Conservation (phyloP, 768 basidiomycete species). For the Crassisporium funariophilum region DNA sequence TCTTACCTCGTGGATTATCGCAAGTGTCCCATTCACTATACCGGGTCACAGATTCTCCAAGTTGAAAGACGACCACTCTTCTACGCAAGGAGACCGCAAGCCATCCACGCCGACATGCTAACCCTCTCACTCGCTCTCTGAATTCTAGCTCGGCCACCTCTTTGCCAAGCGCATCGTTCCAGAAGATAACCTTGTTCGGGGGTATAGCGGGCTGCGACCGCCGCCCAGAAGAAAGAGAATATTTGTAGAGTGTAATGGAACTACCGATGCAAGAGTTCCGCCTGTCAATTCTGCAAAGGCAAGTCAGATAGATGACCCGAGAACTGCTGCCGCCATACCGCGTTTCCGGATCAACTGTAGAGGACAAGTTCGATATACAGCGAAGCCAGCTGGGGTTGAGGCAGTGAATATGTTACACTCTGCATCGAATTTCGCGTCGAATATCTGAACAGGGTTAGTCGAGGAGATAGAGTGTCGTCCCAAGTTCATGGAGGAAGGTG, state of each 20-base stretch:
- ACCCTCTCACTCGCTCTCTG: slow-evolving; percentile 76
- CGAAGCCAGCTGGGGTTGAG: slow-evolving; percentile 80
- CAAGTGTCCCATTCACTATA: slow-evolving; percentile 84
- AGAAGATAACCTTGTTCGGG: slow-evolving; percentile 92
- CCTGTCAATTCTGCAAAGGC: slow-evolving; percentile 63
- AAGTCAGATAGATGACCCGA: slow-evolving; percentile 12
- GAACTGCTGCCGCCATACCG: slow-evolving; percentile 46
- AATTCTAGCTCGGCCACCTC: slow-evolving; percentile 92
- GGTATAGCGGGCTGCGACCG: slow-evolving; percentile 84
- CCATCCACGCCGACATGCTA: slow-evolving; percentile 83
- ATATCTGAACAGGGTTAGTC: slow-evolving; percentile 71
- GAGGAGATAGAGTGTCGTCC: slow-evolving; percentile 83
- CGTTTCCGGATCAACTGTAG: slow-evolving; percentile 79
- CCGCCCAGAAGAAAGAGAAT: slow-evolving; percentile 87
- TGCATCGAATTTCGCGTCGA: slow-evolving; percentile 79
- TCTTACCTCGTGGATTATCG: slow-evolving; percentile 80
- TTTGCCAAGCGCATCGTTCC: slow-evolving; percentile 77
- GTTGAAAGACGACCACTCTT: slow-evolving; percentile 76
- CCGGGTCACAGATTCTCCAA: slow-evolving; percentile 60
- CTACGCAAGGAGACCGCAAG: slow-evolving; percentile 79
- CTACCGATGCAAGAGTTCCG: slow-evolving; percentile 74
- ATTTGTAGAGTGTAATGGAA: slow-evolving; percentile 81
- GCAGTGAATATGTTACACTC: slow-evolving; percentile 81
- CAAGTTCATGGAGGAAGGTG: slow-evolving; percentile 74
- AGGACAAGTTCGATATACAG: slow-evolving; percentile 77